Conservation (phyloP, 371 early-diverging fungal genomes). For the Mortierella polycephala region DNA sequence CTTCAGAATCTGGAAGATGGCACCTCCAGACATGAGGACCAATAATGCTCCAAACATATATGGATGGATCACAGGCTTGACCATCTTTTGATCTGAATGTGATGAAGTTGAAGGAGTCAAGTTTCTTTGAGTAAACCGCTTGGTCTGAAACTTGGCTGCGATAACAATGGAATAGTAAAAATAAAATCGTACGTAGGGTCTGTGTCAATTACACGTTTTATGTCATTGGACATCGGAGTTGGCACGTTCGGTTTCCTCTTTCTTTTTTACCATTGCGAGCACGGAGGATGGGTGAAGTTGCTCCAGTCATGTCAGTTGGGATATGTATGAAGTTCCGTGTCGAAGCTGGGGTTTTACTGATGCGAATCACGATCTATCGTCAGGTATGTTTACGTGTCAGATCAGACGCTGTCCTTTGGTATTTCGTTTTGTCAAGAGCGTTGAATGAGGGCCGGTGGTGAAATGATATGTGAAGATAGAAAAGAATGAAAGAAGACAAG, state of each 20-base stretch:
- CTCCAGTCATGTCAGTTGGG: slow-evolving; percentile 11
- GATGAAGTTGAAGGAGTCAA: slow-evolving; percentile 5
- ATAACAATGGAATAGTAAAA: neutral
- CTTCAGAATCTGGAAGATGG: slow-evolving; percentile 29
- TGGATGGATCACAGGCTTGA: slow-evolving; percentile 13
- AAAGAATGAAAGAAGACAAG: neutral
- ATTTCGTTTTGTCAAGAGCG: neutral
- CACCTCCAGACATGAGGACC: slow-evolving; percentile 30
- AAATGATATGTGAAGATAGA: neutral
- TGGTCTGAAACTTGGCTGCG: neutral
- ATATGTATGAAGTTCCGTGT: neutral
- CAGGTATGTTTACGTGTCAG: neutral
- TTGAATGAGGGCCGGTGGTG: neutral
- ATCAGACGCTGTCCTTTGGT: neutral
- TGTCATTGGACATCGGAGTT: neutral
- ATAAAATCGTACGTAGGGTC: neutral
- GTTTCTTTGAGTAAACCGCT: neutral
- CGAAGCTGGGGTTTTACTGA: neutral
- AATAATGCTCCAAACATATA: slow-evolving; percentile 21
- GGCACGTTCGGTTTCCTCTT: neutral
- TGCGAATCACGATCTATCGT: neutral
- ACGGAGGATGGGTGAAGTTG: slow-evolving; percentile 19
- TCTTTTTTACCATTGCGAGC: slow-evolving; percentile 26
- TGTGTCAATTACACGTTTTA: neutral
- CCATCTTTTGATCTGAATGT: slow-evolving; percentile 3